phyloP scores from a whole-genome alignment of 768 basidiomycete species.

The Lactarius akahatsu region DNA sequence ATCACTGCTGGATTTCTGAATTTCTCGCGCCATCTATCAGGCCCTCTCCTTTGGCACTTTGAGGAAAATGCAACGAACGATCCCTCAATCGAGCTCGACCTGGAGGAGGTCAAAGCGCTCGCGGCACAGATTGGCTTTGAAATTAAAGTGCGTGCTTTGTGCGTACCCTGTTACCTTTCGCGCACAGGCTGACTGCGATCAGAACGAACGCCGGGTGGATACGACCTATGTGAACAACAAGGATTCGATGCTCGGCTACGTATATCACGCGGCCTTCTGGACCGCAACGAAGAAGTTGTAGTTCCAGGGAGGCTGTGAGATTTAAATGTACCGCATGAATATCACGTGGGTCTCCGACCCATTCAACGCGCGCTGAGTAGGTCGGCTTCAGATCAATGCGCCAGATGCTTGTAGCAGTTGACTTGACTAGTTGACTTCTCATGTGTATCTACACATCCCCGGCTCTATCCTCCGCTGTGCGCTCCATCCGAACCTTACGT shows the following conservation, averaged over 20 bases:
- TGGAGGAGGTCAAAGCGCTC: conserved; percentile 85
- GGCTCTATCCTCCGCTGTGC: neutral
- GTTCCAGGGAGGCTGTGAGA: neutral
- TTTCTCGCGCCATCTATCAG: conserved; percentile 33
- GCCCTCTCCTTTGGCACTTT: conserved; percentile 96
- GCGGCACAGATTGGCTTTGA: conserved; percentile 77
- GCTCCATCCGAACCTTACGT: conserved; percentile 45
- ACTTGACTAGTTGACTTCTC: neutral
- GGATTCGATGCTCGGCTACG: conserved; percentile 78
- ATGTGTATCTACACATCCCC: neutral
- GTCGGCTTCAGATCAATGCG: neutral
- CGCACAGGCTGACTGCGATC: conserved; percentile 10
- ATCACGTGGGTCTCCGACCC: neutral
- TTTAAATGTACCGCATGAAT: neutral
- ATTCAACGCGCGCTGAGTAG: neutral
- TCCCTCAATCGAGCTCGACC: conserved; percentile 79
- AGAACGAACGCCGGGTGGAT: conserved; percentile 80
- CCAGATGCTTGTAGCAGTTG: neutral
- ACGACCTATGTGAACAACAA: conserved; percentile 87
- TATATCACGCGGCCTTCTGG: conserved; percentile 86
- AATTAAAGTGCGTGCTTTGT: conserved; percentile 57
- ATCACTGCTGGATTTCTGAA: neutral
- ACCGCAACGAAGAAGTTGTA: conserved; percentile 53
- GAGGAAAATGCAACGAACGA: conserved; percentile 85
- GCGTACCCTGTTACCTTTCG: neutral